These are phyloP conservation scores for Candida sanyiensis DNA, from an alignment of 805 yeast species.

Conservation along the genomic window DNA sequence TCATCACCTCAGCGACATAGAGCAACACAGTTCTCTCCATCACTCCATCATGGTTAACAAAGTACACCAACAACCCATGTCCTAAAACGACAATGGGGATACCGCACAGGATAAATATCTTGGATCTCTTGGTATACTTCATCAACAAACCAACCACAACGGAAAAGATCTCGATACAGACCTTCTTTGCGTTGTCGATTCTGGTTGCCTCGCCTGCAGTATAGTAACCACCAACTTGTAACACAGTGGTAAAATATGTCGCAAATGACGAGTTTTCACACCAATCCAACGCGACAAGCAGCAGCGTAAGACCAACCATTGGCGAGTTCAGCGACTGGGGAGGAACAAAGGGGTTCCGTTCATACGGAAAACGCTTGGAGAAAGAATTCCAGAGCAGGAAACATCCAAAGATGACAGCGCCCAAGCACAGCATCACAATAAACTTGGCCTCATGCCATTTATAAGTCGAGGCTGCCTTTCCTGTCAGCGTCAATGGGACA, in stretches of 20 bases:
- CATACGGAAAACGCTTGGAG: slow-evolving; percentile 5
- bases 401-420: slow-evolving; percentile 16
- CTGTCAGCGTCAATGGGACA: slow-evolving; percentile 27
- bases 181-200: slow-evolving; percentile 29
- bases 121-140: slow-evolving; percentile 28
- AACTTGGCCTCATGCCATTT: slow-evolving; percentile 21
- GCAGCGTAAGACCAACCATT: slow-evolving; percentile 19
- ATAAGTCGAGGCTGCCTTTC: slow-evolving; percentile 19
- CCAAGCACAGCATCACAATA: slow-evolving; percentile 27
- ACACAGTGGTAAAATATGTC: slow-evolving; percentile 23
- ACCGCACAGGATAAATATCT: slow-evolving; percentile 22
- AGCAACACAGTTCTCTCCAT: slow-evolving; percentile 13
- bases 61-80: slow-evolving; percentile 25
- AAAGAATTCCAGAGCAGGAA: slow-evolving; percentile 23
- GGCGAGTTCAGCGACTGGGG: slow-evolving; percentile 19
- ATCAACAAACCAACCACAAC: slow-evolving; percentile 25
- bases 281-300: slow-evolving; percentile 23
- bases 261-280: slow-evolving; percentile 25
- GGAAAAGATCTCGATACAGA: slow-evolving; percentile 23
- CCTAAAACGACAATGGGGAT: slow-evolving; percentile 23
- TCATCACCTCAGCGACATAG: slow-evolving; percentile 22
- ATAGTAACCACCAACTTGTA: slow-evolving; percentile 28
- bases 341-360: slow-evolving; percentile 25
- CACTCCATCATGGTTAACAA: slow-evolving; percentile 20
- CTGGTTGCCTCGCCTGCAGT: slow-evolving; percentile 28